Evolutionary conservation across 1,284 basidiomycete species (phyloP).

Genomic region (Prillingera fragicola): DNA sequence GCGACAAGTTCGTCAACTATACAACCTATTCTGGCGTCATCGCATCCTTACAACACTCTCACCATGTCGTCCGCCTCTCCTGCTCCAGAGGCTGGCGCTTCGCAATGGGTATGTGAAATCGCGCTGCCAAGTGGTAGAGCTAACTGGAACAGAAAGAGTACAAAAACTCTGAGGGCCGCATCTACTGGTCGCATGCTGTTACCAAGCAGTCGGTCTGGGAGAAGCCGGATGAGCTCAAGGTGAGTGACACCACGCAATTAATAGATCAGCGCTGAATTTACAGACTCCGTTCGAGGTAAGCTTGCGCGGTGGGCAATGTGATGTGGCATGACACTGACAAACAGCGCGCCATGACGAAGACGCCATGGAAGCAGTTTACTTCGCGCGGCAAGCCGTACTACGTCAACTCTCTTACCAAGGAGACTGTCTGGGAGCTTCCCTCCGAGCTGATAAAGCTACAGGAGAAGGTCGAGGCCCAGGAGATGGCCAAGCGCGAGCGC

Average conservation of each 20-base stretch:
- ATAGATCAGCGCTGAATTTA: constrained; percentile 46
- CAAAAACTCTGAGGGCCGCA: constrained; percentile 44
- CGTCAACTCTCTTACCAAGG: constrained; percentile 60
- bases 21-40: too few species aligned
- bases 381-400: constrained; percentile 85
- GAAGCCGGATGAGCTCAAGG: constrained; percentile 48
- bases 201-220: constrained; percentile 50
- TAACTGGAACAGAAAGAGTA: constrained; percentile 36
- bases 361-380: constrained; percentile 89
- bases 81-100: constrained; percentile 11
- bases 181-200: constrained; percentile 47
- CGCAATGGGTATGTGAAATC: constrained; percentile 22
- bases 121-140: not conserved
- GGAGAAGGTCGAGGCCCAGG: constrained; percentile 74
- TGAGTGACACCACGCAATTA: constrained; percentile 1
- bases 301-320: not conserved
- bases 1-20: too few species aligned
- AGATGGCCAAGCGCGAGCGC: constrained; percentile 24
- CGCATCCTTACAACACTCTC: too few species aligned
- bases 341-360: constrained; percentile 75
- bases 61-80: constrained; percentile 26
- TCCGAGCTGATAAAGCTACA: constrained; percentile 73
- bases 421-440: constrained; percentile 76
- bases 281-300: constrained; percentile 80
- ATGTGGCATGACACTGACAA: constrained; percentile 8